Base-by-base conservation (phyloP, 768 basidiomycete species). In the Termitomyces sp. region DNA sequence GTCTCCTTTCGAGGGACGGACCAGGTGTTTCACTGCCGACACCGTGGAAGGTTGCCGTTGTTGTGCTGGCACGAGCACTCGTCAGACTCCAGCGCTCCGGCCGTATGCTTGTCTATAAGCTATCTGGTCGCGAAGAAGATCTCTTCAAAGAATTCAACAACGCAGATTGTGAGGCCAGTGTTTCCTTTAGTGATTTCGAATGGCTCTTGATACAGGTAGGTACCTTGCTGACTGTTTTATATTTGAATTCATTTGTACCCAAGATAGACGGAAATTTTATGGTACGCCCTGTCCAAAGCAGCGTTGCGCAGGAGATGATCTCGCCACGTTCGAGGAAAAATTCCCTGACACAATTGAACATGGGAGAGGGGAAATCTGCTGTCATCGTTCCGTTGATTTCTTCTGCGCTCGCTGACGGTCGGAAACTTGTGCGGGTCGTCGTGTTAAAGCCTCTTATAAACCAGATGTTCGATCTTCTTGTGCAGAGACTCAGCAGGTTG, bases 311-410 rank as follows among this genome's bases (percentile, higher is more conserved):
- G 4, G 73, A 80, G 50, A 82, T 83, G 82, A 76, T 79, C 21
- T 52, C 62, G 0, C 80, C 82, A 0, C 56, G 53, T 1, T 70
- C 66, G 0, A 55, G 58, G 1, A 12, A 59, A 8, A 83, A 77
- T 49, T 73, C 75, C 0, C 63, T 71, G 7, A 67, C 79, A 28
- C 81, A 83, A 40, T 73, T 83, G 17, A 81, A 83, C 48, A 84
- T 83, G 81, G 81, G 81, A 3, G 81, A 83, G 54, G 82, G 81
- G 0, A 82, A 83, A 57, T 74, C 78, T 14, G 71, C 73, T 5
- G 79, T 80, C 4, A 84, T 83, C 19, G 71, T 82, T 3, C 82
- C 82, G 0, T 67, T 82, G 28, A 66, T 72, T 1, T 67, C 70
- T 0, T 61, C 71, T 3, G 61, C 63, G 5, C 69, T 83, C 10